Conservation (phyloP, 352 stramenopile genomes). For the Aphanomyces cochlioides region DNA sequence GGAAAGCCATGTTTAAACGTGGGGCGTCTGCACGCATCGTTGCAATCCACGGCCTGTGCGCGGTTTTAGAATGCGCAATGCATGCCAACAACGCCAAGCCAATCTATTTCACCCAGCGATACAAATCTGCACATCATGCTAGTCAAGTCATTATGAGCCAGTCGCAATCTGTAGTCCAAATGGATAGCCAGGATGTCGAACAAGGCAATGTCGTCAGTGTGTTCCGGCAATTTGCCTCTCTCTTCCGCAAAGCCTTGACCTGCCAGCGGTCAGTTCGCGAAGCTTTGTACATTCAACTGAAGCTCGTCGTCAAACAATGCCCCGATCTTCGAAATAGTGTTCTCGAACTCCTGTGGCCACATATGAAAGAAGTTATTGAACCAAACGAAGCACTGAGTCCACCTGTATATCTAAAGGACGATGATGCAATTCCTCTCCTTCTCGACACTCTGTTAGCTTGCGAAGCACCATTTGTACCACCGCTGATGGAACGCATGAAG, state of each 20-base stretch:
- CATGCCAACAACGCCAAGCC: background rate
- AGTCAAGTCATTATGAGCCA: constrained; percentile 21
- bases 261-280: constrained; percentile 47
- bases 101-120: constrained; percentile 24
- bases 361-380: constrained; percentile 48
- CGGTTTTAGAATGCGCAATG: constrained; percentile 23
- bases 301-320: constrained; percentile 45
- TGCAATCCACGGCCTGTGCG: constrained; percentile 45
- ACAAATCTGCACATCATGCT: background rate
- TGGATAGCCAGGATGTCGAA: constrained; percentile 26
- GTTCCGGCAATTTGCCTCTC: constrained; percentile 55
- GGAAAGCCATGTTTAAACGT: constrained; percentile 62
- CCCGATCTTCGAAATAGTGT: constrained; percentile 42
- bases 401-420: constrained; percentile 45
- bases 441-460: constrained; percentile 22
- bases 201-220: constrained; percentile 22
- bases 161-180: constrained; percentile 21
- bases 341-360: constrained; percentile 46
- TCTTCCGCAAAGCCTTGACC: constrained; percentile 49
- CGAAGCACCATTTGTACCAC: background rate
- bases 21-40: constrained; percentile 50
- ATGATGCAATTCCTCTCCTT: constrained; percentile 16
- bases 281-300: constrained; percentile 47
- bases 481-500: constrained; percentile 18
- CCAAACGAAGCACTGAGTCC: constrained; percentile 45